phyloP scores from a whole-genome alignment of 2,329 filamentous ascomycete genomes.

The Drechslerella coelobrocha region DNA sequence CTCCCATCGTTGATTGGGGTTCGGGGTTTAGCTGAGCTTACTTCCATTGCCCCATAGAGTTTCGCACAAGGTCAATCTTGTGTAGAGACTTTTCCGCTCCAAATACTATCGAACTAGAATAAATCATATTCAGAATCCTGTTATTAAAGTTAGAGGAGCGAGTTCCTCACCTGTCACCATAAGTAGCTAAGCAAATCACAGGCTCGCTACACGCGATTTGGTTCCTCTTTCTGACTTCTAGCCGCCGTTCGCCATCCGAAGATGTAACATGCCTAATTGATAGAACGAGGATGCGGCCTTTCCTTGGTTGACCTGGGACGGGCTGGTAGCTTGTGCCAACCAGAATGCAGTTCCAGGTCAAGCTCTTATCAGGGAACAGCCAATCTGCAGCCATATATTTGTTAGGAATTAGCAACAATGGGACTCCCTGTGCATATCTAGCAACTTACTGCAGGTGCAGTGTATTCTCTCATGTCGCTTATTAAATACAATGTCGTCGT shows the following conservation, averaged over 20 bases:
- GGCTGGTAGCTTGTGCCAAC: conserved; percentile 53
- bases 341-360: conserved; percentile 52
- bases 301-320: conserved; percentile 29
- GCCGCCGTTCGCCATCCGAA: conserved; percentile 3
- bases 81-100: conserved; percentile 28
- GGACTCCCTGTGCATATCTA: too few species aligned
- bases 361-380: conserved; percentile 25
- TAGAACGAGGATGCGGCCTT: conserved; percentile 54
- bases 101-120: conserved; percentile 24
- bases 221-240: conserved; percentile 53
- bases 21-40: background rate
- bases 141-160: background rate
- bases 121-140: background rate
- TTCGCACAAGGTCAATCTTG: conserved; percentile 29
- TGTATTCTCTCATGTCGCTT: conserved; percentile 54
- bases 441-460: conserved; percentile 52
- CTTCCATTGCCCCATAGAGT: conserved; percentile 32
- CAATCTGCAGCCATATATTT: conserved; percentile 17
- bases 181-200: conserved; percentile 54
- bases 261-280: conserved; percentile 30
- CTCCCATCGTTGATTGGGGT: background rate
- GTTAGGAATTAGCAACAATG: background rate
- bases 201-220: conserved; percentile 53
- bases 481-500: conserved; percentile 53
- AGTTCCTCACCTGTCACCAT: conserved; percentile 50